Conservation (phyloP, 140 eudicot genomes). For the Bidens hawaiensis region DNA sequence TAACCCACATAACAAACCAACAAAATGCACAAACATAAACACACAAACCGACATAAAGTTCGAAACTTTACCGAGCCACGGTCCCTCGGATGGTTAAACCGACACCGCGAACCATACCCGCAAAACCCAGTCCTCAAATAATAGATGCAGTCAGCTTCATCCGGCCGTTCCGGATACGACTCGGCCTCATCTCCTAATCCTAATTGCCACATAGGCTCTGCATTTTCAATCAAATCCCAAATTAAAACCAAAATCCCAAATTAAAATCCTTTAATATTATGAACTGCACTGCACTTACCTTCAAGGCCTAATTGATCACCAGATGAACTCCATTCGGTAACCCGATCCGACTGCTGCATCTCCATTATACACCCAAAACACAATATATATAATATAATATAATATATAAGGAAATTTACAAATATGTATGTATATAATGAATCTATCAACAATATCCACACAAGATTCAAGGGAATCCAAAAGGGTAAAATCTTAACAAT, state of each 20-base stretch:
- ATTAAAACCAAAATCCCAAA: conserved; percentile 18
- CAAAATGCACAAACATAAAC: conserved; percentile 12
- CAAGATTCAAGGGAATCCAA: conserved; percentile 13
- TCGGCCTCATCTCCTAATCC: conserved; percentile 63
- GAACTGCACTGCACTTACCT: conserved; percentile 45
- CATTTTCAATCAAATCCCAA: conserved; percentile 42
- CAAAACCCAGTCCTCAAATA: conserved; percentile 84
- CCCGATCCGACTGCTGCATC: conserved; percentile 60
- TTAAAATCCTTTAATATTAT: background rate
- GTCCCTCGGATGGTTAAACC: conserved; percentile 95
- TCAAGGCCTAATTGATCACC: conserved; percentile 70
- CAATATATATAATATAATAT: conserved; percentile 18
- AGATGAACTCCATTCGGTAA: conserved; percentile 64
- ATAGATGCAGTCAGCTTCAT: conserved; percentile 80
- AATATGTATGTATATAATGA: conserved; percentile 11
- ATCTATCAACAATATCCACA: conserved; percentile 28
- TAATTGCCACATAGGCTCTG: conserved; percentile 94
- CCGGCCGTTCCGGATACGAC: conserved; percentile 82
- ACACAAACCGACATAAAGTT: background rate
- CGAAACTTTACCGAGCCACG: conserved; percentile 54
- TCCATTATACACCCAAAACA: conserved; percentile 42
- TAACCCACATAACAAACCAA: conserved; percentile 6
- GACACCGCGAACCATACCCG: conserved; percentile 83
- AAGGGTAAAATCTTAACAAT: conserved; percentile 22
- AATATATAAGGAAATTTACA: conserved; percentile 20